Percentiles rank a stretch among this genome's conserved stretches.
Evolutionary conservation across 2,329 filamentous ascomycete genomes (phyloP).

Genomic region (Trichoderma guizhouense): DNA sequence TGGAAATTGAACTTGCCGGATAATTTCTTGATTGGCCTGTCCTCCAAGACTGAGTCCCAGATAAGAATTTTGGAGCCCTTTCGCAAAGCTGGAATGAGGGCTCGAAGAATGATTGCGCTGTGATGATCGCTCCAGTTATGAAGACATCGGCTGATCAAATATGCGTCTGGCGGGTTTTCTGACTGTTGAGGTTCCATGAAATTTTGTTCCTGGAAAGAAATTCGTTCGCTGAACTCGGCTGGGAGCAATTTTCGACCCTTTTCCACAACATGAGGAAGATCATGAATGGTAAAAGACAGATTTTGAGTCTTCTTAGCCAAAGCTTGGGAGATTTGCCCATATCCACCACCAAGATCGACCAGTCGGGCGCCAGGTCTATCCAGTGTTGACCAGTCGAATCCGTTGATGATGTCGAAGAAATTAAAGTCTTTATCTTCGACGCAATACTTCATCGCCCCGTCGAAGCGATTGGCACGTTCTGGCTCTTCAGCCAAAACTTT

Average conservation of each 20-base stretch:
- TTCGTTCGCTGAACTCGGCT: background rate
- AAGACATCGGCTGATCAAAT: background rate
- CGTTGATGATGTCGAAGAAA: background rate
- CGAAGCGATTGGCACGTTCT: background rate
- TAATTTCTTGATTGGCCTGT: background rate
- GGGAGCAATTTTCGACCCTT: background rate
- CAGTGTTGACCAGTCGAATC: background rate
- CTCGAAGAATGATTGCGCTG: background rate
- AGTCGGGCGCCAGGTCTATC: background rate
- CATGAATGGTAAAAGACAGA: background rate
- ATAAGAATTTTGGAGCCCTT: background rate
- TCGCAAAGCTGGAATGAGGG: background rate
- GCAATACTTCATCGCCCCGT: background rate
- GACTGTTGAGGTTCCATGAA: background rate
- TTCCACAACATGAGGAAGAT: background rate
- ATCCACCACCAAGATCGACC: background rate
- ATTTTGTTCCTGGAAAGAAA: background rate
- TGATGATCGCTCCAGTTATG: background rate
- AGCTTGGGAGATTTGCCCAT: background rate
- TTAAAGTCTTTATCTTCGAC: background rate
- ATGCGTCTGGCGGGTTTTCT: background rate
- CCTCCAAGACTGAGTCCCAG: background rate
- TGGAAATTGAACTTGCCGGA: background rate
- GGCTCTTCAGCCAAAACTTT: background rate
- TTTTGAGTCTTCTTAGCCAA: background rate